Evolutionary conservation across 2,329 filamentous ascomycete species (phyloP).

Genomic region (Calonectria naviculata): DNA sequence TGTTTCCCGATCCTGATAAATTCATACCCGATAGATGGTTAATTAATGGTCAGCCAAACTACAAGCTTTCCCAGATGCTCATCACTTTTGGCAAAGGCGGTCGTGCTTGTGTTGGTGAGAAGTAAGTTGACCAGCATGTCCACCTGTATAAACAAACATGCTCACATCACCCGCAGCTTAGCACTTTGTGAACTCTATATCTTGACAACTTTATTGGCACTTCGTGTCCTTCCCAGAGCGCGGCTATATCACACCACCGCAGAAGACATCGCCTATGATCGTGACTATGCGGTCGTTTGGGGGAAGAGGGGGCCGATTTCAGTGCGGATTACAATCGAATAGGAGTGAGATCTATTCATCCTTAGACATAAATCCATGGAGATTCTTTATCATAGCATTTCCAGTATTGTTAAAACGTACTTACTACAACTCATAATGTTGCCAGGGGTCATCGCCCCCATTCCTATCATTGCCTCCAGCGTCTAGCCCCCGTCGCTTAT

Average conservation of each 20-base stretch:
- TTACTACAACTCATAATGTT: no score
- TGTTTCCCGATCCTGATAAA: conserved; percentile 46
- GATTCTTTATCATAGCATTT: no score
- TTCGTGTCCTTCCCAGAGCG: conserved; percentile 27
- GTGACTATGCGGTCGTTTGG: conserved; percentile 30
- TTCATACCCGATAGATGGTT: conserved; percentile 48
- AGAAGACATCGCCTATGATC: conserved; percentile 32
- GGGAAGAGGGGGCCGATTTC: conserved; percentile 32
- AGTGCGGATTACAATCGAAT: conserved; percentile 18
- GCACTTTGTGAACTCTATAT: conserved; percentile 35
- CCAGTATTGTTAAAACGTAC: no score
- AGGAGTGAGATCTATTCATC: not conserved
- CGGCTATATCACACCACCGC: conserved; percentile 27
- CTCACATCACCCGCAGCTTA: conserved; percentile 14
- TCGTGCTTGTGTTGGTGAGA: conserved; percentile 35
- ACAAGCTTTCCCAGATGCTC: conserved; percentile 36
- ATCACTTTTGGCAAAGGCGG: conserved; percentile 34
- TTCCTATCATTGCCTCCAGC: no score
- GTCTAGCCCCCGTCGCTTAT: no score
- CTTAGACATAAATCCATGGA: no score
- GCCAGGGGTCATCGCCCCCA: no score
- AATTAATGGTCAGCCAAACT: conserved; percentile 36
- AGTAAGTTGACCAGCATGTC: conserved; percentile 13
- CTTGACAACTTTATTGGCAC: conserved; percentile 22
- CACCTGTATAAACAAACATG: rapidly evolving